A percentile compares a stretch with the other conserved stretches of the same genome.
Evolutionary conservation across 768 basidiomycete genomes (phyloP).

Genomic region (Tremella mesenterica): DNA sequence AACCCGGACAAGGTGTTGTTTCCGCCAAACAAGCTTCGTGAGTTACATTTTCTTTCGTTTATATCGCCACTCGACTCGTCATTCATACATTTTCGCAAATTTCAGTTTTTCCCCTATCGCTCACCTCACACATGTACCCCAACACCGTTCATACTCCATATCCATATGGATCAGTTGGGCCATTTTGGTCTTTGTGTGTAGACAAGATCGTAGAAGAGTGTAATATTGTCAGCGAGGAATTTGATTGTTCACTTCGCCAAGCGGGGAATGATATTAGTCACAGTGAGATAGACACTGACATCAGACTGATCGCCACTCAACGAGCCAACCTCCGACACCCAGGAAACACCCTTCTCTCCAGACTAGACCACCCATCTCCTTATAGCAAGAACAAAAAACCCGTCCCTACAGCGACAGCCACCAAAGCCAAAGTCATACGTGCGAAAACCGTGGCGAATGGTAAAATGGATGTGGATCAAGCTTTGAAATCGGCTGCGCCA

Average conservation of each 20-base stretch:
- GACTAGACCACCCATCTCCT: conserved; percentile 12
- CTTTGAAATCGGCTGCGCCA: background rate
- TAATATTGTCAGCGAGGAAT: no score
- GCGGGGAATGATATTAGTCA: background rate
- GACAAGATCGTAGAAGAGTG: no score
- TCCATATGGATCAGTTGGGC: no score
- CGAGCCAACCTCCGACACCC: conserved; percentile 22
- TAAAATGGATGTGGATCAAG: conserved; percentile 30
- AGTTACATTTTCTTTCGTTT: conserved; percentile 12
- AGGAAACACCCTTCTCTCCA: conserved; percentile 21
- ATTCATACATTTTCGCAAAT: background rate
- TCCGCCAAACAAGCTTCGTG: conserved; percentile 23
- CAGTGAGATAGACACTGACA: background rate
- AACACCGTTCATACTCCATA: no score
- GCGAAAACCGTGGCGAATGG: conserved; percentile 22
- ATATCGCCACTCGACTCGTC: background rate
- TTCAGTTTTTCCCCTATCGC: no score
- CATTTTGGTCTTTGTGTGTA: no score
- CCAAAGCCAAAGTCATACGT: conserved; percentile 17
- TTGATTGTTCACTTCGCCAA: background rate
- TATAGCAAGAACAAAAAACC: background rate
- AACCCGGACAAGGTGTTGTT: conserved; percentile 11
- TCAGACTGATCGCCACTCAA: conserved; percentile 22
- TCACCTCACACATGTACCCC: no score
- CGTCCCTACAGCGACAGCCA: background rate